Conservation (phyloP, 2,329 filamentous ascomycete genomes). For the Epicoccum nigrum region DNA sequence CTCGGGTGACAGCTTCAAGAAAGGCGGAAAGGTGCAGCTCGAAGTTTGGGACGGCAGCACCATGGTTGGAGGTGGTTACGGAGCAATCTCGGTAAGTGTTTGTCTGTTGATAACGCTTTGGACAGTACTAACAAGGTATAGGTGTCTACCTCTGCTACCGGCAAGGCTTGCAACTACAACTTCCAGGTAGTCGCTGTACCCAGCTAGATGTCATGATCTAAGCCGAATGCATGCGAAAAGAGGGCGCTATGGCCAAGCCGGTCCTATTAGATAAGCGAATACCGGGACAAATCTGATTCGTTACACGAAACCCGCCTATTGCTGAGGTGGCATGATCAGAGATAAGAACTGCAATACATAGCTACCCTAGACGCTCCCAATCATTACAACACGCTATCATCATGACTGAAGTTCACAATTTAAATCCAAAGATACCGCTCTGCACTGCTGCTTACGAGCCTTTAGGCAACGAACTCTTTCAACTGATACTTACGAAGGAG, state of each 20-base stretch:
- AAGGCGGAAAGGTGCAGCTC: conserved; percentile 33
- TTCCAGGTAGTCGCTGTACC: conserved; percentile 9
- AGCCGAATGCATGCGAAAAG: background rate
- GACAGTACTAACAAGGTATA: background rate
- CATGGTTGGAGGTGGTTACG: conserved; percentile 22
- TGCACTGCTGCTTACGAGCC: conserved; percentile 4
- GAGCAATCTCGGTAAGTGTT: conserved; percentile 1
- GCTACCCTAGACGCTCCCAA: background rate
- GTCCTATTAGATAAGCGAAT: conserved; percentile 7
- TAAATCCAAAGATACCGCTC: background rate
- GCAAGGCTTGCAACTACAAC: conserved; percentile 9
- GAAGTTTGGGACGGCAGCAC: conserved; percentile 17
- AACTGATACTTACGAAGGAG: conserved; percentile 8
- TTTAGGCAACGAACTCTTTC: conserved; percentile 16
- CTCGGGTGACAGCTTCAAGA: conserved; percentile 11
- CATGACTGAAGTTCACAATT: background rate
- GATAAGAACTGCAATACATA: too few relatives aligned
- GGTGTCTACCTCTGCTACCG: background rate
- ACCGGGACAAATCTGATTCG: background rate
- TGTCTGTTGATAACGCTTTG: background rate
- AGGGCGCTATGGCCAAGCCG: background rate
- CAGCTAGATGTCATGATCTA: background rate
- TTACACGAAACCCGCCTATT: background rate
- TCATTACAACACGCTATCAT: background rate
- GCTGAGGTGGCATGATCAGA: background rate